Evolutionary conservation across 1,139 yeast species (phyloP), one percentile per base, ranked within the genome.

Genomic region (Kodamaea ohmeri): DNA sequence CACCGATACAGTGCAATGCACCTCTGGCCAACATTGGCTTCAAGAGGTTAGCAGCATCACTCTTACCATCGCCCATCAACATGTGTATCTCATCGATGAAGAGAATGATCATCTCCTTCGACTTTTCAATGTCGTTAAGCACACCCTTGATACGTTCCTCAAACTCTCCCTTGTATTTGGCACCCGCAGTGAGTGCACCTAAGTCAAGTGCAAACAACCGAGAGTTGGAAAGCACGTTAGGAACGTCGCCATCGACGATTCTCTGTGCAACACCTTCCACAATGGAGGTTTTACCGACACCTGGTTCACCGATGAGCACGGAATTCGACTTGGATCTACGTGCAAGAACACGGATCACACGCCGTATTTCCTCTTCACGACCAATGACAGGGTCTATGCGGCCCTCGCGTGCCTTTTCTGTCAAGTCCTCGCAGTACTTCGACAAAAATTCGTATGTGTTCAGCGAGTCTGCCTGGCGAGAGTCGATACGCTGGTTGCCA

Each of bases 201-300:
- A 92, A 73, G 61, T 92, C 98, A 46, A 92, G 73, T 11, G 97
- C 86, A 61, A 83, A 89, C 41, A 92, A 71, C 48, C 83, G 78
- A 47, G 96, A 80, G 46, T 80, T 80, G 39, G 87, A 83, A 51
- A 92, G 73, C 44, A 90, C 85, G 34, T 81, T 78, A 32, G 98
- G 98, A 13, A 94, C 96, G 63, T 92, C 99, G 43, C 87, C 88
- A 55, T 92, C 97, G 45, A 92, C 82, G 47, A 92, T 89, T 66
- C 98, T 78, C 65, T 92, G 97, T 12, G 98, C 97, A 42, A 92
- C 97, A 50, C 98, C 98, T 69, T 92, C 99, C 36, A 90, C 96
- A 53, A 92, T 90, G 15, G 96, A 86, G 26, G 98, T 94, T 67
- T 92, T 92, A 73, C 99, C 99, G 38, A 92, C 97, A 78, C 99